Conservation (phyloP, 1,139 yeast species). For the Sugiyamaella novakii region DNA sequence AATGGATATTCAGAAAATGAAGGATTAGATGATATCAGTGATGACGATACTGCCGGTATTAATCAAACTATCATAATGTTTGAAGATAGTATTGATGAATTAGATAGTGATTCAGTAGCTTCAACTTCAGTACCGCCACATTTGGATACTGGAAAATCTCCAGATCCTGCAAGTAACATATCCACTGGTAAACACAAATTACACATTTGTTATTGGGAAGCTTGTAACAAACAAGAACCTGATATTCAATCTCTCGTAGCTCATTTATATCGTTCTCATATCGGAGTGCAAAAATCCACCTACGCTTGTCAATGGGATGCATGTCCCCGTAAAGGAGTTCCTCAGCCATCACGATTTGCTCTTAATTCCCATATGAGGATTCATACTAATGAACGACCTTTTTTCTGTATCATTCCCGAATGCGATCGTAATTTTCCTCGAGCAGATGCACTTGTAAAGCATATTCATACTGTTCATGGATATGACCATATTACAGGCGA, state of each 20-base stretch:
- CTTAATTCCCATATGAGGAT: conserved; percentile 63
- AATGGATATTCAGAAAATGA: conserved; percentile 9
- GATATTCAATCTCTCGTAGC: conserved; percentile 43
- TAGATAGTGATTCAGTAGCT: too few relatives aligned
- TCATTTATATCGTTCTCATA: conserved; percentile 46
- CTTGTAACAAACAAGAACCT: conserved; percentile 38
- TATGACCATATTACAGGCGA: conserved; percentile 6
- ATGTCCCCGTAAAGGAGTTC: conserved; percentile 56
- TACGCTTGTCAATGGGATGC: conserved; percentile 66
- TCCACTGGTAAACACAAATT: conserved; percentile 15
- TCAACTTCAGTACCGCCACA: too few relatives aligned
- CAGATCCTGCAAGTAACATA: too few relatives aligned
- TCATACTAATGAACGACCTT: conserved; percentile 70
- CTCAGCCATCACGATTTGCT: conserved; percentile 62
- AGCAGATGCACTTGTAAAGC: conserved; percentile 65
- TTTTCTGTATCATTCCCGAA: conserved; percentile 68
- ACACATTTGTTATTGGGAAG: conserved; percentile 45
- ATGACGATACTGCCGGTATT: conserved; percentile 5
- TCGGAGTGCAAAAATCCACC: conserved; percentile 45
- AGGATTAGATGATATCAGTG: conserved; percentile 13
- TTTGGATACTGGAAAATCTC: too few relatives aligned
- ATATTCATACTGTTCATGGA: conserved; percentile 62
- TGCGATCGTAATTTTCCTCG: conserved; percentile 63
- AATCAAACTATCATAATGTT: conserved; percentile 16
- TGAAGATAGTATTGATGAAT: conserved; percentile 26